These are phyloP conservation scores for Adansonia madagascariensis DNA, from an alignment of 441 rosid species.

Conservation along the genomic window DNA sequence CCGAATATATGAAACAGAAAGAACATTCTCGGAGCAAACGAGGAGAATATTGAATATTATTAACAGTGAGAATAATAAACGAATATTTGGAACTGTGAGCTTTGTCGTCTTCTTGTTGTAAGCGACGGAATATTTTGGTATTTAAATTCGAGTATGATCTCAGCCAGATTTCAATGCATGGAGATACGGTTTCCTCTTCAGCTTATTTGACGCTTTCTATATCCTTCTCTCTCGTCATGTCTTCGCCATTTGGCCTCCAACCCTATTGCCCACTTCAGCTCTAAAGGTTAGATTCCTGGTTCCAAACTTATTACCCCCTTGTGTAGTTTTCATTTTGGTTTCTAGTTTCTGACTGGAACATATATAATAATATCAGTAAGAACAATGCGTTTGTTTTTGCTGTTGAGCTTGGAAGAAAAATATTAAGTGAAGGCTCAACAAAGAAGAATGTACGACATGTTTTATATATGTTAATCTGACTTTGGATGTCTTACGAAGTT, in stretches of 20 bases:
- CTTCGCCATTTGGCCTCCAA: slow-evolving; percentile 35
- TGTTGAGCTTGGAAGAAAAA: not conserved
- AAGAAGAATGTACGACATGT: not conserved
- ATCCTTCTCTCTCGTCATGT: not conserved
- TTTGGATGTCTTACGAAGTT: not conserved
- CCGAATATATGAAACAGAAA: slow-evolving; percentile 3
- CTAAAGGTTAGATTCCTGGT: slow-evolving; percentile 24
- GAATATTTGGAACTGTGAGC: not conserved
- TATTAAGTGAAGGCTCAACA: not conserved
- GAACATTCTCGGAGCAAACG: slow-evolving; percentile 17
- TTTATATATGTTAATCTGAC: slow-evolving; percentile 2
- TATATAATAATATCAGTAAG: not conserved
- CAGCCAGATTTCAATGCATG: slow-evolving; percentile 21
- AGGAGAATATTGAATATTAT: not conserved
- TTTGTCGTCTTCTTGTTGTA: slow-evolving; percentile 11
- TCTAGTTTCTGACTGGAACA: slow-evolving; percentile 12
- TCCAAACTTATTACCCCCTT: not conserved
- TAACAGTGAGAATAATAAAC: not conserved
- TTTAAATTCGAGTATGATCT: slow-evolving; percentile 38
- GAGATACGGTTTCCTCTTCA: slow-evolving; percentile 25
- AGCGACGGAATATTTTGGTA: slow-evolving; percentile 26
- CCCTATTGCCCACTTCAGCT: slow-evolving; percentile 16
- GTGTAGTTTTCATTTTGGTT: slow-evolving; percentile 18
- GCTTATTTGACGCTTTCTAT: slow-evolving; percentile 14
- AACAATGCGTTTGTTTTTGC: slow-evolving; percentile 3